Percentiles rank a stretch among this genome's conserved stretches.
These are phyloP conservation scores for Seiridium cupressi DNA, from an alignment of 2,329 filamentous ascomycete species.

Conservation along the genomic window DNA sequence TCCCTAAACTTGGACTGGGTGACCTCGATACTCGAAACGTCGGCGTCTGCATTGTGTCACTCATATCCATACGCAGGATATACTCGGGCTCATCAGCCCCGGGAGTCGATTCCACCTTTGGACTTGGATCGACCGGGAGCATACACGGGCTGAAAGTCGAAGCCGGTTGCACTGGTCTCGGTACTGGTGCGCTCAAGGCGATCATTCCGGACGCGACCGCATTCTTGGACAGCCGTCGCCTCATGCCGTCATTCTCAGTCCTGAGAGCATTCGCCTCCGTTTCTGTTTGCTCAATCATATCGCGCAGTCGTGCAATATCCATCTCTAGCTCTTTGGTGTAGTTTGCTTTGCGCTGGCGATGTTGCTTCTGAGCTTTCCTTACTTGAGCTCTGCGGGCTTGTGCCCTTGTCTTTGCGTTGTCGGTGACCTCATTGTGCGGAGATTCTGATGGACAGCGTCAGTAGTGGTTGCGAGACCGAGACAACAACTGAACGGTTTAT, in stretches of 20 bases:
- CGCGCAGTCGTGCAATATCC: conserved; percentile 45
- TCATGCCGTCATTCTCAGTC: conserved; percentile 43
- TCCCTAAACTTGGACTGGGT: conserved; percentile 11
- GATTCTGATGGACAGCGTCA: neutral
- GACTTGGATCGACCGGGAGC: neutral
- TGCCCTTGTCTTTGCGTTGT: conserved; percentile 35
- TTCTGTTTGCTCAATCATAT: conserved; percentile 42
- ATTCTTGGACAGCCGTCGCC: conserved; percentile 26
- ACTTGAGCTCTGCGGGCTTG: conserved; percentile 50
- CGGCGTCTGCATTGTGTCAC: conserved; percentile 39
- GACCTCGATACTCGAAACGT: conserved; percentile 37
- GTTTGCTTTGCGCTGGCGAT: conserved; percentile 55
- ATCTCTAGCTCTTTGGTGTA: conserved; percentile 54
- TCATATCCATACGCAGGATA: conserved; percentile 35
- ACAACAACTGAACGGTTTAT: too few relatives aligned
- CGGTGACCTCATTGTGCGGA: neutral
- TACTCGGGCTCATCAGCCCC: conserved; percentile 16
- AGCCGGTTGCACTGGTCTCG: neutral
- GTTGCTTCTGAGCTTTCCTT: conserved; percentile 51
- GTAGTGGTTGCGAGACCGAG: neutral
- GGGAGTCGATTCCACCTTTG: neutral
- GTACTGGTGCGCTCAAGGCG: neutral
- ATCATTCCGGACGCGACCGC: conserved; percentile 14
- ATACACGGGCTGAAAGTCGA: neutral
- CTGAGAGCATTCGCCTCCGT: conserved; percentile 34